A percentile compares a stretch with the other conserved stretches of the same genome.
Evolutionary conservation across 768 basidiomycete genomes (phyloP).

Genomic region (Pisolithus orientalis): DNA sequence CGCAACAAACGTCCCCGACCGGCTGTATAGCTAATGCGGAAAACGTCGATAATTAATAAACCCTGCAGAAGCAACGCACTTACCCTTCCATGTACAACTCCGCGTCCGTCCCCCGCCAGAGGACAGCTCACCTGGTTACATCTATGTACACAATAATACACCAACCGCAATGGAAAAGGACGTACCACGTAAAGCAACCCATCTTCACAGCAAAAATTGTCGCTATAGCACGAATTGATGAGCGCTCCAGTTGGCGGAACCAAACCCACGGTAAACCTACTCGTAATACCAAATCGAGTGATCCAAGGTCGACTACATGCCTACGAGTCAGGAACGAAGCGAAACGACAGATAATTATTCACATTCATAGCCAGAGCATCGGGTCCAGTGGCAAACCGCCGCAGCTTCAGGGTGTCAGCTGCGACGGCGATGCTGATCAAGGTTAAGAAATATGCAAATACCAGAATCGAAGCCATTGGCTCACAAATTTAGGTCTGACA

Average conservation of each 20-base stretch:
- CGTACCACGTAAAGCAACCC: constrained; percentile 76
- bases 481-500: constrained; percentile 76
- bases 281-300: constrained; percentile 78
- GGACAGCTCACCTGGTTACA: constrained; percentile 54
- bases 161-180: not conserved
- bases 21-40: constrained; percentile 56
- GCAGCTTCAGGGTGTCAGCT: constrained; percentile 47
- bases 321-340: not conserved
- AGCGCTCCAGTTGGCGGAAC: not conserved
- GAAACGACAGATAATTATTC: constrained; percentile 20
- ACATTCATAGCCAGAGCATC: constrained; percentile 56
- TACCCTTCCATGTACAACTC: constrained; percentile 66
- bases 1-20: constrained; percentile 59
- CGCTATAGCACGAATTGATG: constrained; percentile 32
- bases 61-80: constrained; percentile 16
- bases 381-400: constrained; percentile 42
- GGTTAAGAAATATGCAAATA: constrained; percentile 4
- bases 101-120: constrained; percentile 58
- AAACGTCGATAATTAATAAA: not conserved
- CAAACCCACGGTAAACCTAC: constrained; percentile 32
- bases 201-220: constrained; percentile 71
- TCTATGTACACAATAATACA: constrained; percentile 1
- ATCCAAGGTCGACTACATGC: constrained; percentile 59
- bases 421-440: constrained; percentile 50
- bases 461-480: constrained; percentile 14